Conservation (phyloP, 148 eudicot species). For the Rhododendron williamsianum region DNA sequence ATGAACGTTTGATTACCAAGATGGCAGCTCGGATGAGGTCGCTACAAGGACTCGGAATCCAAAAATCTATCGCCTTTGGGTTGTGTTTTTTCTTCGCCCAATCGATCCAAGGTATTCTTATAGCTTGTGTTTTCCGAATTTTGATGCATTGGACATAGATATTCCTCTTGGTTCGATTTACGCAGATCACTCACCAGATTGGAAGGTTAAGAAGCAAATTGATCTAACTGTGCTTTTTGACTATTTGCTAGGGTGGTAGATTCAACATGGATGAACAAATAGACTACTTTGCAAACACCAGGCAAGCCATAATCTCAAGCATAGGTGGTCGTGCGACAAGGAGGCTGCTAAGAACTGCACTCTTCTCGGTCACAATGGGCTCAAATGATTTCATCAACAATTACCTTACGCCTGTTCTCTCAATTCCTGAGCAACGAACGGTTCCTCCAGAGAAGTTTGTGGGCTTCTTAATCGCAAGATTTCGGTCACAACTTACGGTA, state of each 20-base stretch:
- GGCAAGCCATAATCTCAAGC: conserved; percentile 45
- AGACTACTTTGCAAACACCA: conserved; percentile 83
- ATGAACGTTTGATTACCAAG: too few species aligned
- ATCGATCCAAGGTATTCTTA: neutral
- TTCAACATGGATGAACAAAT: conserved; percentile 74
- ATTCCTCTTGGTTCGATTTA: neutral
- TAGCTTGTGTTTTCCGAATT: neutral
- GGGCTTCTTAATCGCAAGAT: conserved; percentile 47
- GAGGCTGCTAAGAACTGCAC: conserved; percentile 37
- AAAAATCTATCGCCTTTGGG: too few species aligned
- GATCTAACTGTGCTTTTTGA: neutral
- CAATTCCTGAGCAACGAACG: conserved; percentile 33
- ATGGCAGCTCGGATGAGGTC: too few species aligned
- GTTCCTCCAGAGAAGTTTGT: conserved; percentile 56
- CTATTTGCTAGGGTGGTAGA: conserved; percentile 48
- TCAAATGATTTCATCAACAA: conserved; percentile 85
- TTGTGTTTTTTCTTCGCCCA: neutral
- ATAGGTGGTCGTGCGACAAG: conserved; percentile 48
- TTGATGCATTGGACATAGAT: neutral
- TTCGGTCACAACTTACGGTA: conserved; percentile 65
- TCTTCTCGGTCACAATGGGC: conserved; percentile 70
- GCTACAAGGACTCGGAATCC: too few species aligned
- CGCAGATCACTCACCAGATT: neutral
- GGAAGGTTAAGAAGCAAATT: neutral
- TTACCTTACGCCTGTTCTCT: conserved; percentile 57